A percentile compares a stretch with the other conserved stretches of the same genome.
phyloP scores from a whole-genome alignment of 345 rosid genomes.

The Hypericum perforatum region DNA sequence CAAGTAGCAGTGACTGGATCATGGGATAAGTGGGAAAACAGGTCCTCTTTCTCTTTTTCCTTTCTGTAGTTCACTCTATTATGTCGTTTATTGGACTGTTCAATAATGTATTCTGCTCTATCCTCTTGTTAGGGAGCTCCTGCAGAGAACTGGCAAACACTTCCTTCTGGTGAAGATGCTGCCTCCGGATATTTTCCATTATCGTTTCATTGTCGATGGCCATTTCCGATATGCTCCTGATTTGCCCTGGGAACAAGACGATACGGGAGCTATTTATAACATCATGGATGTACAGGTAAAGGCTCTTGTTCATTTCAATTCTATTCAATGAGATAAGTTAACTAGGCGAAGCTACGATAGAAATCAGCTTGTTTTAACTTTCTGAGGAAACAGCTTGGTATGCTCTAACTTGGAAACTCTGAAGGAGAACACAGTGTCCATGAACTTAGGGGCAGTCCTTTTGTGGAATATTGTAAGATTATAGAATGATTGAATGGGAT shows the following conservation, averaged over 20 bases:
- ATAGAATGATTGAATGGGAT: too few relatives aligned
- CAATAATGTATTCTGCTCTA: background rate
- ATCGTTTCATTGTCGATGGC: conserved; percentile 46
- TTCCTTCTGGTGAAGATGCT: conserved; percentile 43
- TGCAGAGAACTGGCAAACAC: conserved; percentile 39
- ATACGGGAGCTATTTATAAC: conserved; percentile 33
- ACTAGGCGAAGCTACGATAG: too few relatives aligned
- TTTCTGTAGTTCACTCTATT: background rate
- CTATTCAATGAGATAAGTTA: too few relatives aligned
- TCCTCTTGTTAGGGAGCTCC: conserved; percentile 28
- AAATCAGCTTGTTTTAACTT: too few relatives aligned
- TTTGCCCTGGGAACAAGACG: conserved; percentile 39
- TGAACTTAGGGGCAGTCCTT: too few relatives aligned
- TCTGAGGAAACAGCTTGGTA: too few relatives aligned
- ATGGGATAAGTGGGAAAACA: conserved; percentile 52
- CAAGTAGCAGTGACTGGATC: conserved; percentile 57
- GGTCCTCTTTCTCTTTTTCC: conserved; percentile 20
- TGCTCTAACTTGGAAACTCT: too few relatives aligned
- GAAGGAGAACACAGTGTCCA: too few relatives aligned
- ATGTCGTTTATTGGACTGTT: background rate
- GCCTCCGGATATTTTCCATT: conserved; percentile 46
- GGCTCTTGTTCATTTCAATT: background rate
- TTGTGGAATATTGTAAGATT: too few relatives aligned
- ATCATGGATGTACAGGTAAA: conserved; percentile 50
- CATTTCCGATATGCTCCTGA: conserved; percentile 31